phyloP scores from a whole-genome alignment of 2,329 filamentous ascomycete species.

The Raffaelea arxii region DNA sequence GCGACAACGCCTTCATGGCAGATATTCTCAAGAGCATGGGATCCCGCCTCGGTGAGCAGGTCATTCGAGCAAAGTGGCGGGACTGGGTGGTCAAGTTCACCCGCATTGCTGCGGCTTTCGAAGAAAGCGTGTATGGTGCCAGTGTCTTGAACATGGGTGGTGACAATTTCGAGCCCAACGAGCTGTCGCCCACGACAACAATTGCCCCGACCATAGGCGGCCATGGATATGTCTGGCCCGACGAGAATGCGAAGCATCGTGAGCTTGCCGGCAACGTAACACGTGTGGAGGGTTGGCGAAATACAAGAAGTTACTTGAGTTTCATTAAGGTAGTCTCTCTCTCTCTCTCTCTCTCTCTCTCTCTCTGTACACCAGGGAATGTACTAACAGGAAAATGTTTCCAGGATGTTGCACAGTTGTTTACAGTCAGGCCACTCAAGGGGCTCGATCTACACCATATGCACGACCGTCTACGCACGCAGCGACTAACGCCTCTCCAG shows the following conservation, averaged over 20 bases:
- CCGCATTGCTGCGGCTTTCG: conserved; percentile 83
- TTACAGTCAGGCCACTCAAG: conserved; percentile 58
- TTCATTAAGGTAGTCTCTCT: conserved; percentile 65
- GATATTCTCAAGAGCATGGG: conserved; percentile 76
- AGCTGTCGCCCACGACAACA: conserved; percentile 21
- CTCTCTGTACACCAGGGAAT: conserved; percentile 1
- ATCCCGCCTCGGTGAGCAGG: conserved; percentile 78
- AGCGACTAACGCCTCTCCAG: conserved; percentile 66
- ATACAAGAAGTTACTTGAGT: conserved; percentile 88
- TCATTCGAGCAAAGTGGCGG: conserved; percentile 84
- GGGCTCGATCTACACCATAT: conserved; percentile 85
- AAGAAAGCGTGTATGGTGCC: conserved; percentile 90
- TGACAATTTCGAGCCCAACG: conserved; percentile 52
- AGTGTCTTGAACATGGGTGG: conserved; percentile 79
- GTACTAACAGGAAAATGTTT: neutral
- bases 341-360: neutral
- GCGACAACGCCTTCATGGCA: conserved; percentile 82
- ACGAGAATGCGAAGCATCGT: conserved; percentile 68
- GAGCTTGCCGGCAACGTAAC: conserved; percentile 89
- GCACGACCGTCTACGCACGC: conserved; percentile 77
- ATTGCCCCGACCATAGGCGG: conserved; percentile 45
- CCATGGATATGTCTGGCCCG: conserved; percentile 92
- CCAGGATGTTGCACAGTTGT: conserved; percentile 56
- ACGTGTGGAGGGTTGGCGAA: conserved; percentile 93
- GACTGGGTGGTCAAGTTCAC: conserved; percentile 94